Evolutionary conservation across 768 basidiomycete species (phyloP).

Genomic region (Boletus patriciae): DNA sequence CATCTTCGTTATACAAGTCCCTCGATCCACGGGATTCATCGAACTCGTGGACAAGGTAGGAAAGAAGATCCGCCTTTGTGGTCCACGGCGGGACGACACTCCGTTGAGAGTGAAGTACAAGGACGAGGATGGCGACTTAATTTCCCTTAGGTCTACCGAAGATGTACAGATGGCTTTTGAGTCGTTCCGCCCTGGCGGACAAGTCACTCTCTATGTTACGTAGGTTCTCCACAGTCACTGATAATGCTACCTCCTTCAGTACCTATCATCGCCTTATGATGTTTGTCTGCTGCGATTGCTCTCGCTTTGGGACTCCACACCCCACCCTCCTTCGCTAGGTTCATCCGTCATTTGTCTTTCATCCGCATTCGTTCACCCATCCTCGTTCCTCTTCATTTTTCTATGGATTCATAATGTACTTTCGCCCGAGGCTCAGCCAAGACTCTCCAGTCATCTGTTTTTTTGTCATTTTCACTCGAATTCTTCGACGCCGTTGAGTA

Average conservation of each 20-base stretch:
- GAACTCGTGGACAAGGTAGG: constrained; percentile 89
- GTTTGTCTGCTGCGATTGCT: constrained; percentile 11
- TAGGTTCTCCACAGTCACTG: constrained; percentile 36
- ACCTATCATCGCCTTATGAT: constrained; percentile 1
- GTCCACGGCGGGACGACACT: constrained; percentile 75
- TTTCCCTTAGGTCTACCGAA: constrained; percentile 85
- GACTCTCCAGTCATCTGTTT: constrained; percentile 3
- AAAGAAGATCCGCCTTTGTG: constrained; percentile 90
- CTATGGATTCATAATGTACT: constrained; percentile 21
- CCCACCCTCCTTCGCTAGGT: constrained; percentile 12
- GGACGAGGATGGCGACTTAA: constrained; percentile 92
- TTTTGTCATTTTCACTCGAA: constrained; percentile 14
- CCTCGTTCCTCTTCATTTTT: constrained; percentile 4
- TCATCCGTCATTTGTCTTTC: constrained; percentile 12
- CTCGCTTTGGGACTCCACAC: constrained; percentile 11
- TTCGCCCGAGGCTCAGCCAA: background rate
- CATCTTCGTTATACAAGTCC: constrained; percentile 91
- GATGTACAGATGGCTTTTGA: constrained; percentile 96
- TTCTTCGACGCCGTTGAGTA: constrained; percentile 21
- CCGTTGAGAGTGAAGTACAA: constrained; percentile 84
- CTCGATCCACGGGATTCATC: constrained; percentile 71
- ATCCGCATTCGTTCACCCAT: constrained; percentile 26
- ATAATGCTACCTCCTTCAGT: background rate
- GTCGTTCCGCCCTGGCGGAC: constrained; percentile 72
- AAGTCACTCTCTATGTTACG: constrained; percentile 79